Percentiles rank a stretch among this genome's conserved stretches.
Conservation (phyloP, 331 rosid species). For the Spiraea crenata region DNA sequence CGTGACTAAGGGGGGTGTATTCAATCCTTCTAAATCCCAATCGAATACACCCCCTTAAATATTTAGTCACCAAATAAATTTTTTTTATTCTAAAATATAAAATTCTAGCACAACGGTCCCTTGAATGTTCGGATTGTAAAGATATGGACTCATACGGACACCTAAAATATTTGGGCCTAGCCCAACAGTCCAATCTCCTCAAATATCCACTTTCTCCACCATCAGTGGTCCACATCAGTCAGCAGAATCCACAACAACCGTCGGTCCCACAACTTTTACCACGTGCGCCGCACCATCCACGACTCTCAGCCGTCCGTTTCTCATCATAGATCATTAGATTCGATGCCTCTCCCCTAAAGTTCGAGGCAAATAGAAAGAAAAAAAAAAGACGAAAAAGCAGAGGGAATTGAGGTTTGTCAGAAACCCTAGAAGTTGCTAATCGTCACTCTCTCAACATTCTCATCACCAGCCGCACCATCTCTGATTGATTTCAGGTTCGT, state of each 20-base stretch:
- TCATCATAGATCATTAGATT: constrained; percentile 1
- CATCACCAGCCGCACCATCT: not conserved
- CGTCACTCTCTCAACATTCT: not conserved
- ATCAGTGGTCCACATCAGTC: not conserved
- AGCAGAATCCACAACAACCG: not conserved
- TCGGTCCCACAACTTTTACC: constrained; percentile 1
- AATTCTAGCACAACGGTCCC: too few species aligned
- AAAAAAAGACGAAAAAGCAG: not conserved
- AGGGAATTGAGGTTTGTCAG: not conserved
- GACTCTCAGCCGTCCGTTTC: constrained; percentile 33
- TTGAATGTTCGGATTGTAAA: too few species aligned
- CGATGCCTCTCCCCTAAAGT: not conserved
- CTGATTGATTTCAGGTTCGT: constrained; percentile 8
- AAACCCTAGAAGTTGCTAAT: constrained; percentile 11
- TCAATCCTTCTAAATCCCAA: too few species aligned
- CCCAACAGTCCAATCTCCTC: not conserved
- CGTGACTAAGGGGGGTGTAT: too few species aligned
- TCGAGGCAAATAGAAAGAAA: not conserved
- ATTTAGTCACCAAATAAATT: too few species aligned
- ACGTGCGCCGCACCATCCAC: constrained; percentile 30
- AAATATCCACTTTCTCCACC: not conserved
- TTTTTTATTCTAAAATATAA: too few species aligned
- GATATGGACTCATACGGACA: too few species aligned
- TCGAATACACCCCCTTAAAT: too few species aligned
- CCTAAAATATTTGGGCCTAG: too few species aligned